Evolutionary conservation across 2,329 filamentous ascomycete species (phyloP), one percentile per base, ranked within the genome.

Genomic region (Chaetomiaceae sp.): DNA sequence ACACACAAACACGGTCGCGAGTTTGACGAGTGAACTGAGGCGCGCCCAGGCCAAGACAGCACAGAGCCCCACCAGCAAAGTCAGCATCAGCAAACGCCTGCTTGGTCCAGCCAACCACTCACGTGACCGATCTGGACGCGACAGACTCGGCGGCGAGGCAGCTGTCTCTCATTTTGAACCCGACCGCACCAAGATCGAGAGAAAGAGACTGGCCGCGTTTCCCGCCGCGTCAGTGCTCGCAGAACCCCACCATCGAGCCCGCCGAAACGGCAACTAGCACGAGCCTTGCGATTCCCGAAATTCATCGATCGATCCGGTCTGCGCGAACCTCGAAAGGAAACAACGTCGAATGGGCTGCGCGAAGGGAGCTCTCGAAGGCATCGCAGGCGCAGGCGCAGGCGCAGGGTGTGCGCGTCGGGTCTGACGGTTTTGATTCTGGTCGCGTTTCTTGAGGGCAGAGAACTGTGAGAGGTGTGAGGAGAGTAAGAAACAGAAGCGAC

Each of bases 331-430:
- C 44, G 30, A 37, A 19, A 46, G 30, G 12, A 14, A 23, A 48
- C 14, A 25, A 17, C 50, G 42, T 44, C 55, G 59, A 51, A 61
- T 61, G 59, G 58, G 53, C 47, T 50, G 46, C 44, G 43, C 21
- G 25, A 48, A 55, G 47, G 52, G 55, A 68, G 67, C 65, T 64
- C 65, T 67, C 64, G 66, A 63, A 60, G 65, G 67, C 53, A 55
- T 48, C 53, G 55, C 59, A 59, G 58, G 50, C 23, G 16, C 40
- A 4, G 16, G 8, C 12, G 20, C 50, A 21, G 37, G 12, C 23
- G 17, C 37, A 13, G 25, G 20, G 48, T 50, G 48, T 44, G 54
- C 52, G 10, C 10, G n/a, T n/a, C n/a, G 44, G 44, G 48, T 53
- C 37, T 54, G 23, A 41, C n/a, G n/a, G n/a, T n/a, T n/a, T n/a